Conservation (phyloP, 1,284 basidiomycete genomes). For the Anthracocystis walkeri region DNA sequence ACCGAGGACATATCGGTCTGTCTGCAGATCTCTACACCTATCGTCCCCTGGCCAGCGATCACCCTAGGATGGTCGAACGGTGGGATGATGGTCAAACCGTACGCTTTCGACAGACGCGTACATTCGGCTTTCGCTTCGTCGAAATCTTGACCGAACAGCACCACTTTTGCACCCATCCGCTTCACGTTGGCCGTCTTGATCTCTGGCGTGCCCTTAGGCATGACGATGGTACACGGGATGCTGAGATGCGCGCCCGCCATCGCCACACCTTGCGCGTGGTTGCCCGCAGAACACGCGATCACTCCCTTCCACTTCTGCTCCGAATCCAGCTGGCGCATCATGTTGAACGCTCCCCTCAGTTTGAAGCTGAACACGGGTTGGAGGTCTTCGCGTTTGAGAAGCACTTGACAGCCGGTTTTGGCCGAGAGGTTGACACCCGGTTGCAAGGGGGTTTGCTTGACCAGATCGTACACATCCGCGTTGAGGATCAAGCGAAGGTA, state of each 20-base stretch:
- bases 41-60: constrained; percentile 96
- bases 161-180: constrained; percentile 91
- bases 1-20: constrained; percentile 71
- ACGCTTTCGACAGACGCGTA: constrained; percentile 80
- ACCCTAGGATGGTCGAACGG: constrained; percentile 98
- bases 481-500: constrained; percentile 93
- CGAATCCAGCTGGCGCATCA: constrained; percentile 89
- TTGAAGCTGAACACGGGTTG: constrained; percentile 99
- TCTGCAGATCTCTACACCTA: constrained; percentile 84
- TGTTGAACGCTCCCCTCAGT: constrained; percentile 91
- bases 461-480: constrained; percentile 91
- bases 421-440: constrained; percentile 86
- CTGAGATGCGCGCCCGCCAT: constrained; percentile 86
- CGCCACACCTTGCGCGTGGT: constrained; percentile 98
- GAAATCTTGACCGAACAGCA: constrained; percentile 91
- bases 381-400: constrained; percentile 92
- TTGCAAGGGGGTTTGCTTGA: constrained; percentile 91
- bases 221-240: constrained; percentile 96
- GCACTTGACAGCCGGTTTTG: constrained; percentile 90
- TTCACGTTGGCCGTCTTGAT: constrained; percentile 97
- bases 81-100: constrained; percentile 90
- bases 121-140: constrained; percentile 97
- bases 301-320: constrained; percentile 98
- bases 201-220: constrained; percentile 93
- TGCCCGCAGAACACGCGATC: constrained; percentile 96